Base-by-base conservation (phyloP, 495 filamentous ascomycete species). In the Aspergillus wentii region DNA sequence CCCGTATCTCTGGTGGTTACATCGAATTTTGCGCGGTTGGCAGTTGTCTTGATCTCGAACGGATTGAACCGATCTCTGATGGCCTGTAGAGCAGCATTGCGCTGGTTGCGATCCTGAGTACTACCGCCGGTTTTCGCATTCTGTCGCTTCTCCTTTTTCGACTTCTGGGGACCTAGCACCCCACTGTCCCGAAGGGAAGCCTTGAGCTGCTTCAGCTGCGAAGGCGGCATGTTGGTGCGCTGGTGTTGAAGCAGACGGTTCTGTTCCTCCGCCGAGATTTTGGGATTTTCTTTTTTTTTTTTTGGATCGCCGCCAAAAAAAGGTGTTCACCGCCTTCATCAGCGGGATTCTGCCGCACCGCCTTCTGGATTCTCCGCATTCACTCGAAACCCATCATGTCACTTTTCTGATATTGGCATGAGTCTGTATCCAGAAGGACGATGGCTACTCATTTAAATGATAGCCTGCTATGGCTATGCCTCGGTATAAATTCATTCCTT, bases 1-100 rank as follows among this genome's bases (percentile, higher is more conserved):
- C 57, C 68, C 19, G 57, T 61, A 46, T 71, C 66, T 5, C 75
- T 68, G 13, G 74, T 84, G 11, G 76, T 88, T 2, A 78, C 76
- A 26, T 88, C 80, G 47, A 91, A 90, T 52, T 95, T 95, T 47
- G 71, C 74, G 2, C 78, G 78, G 19, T 76, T 68, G 0, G 76
- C 64, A 17, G 79, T 74, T 8, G 75, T 74, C 61, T 92, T 88
- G 57, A 94, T 75, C 59, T 98, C 92, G 59, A 97, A 98, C 3
- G 92, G 92, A 62, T 96, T 97, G 78, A 96, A 96, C 47, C 87
- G 78, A 41, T 96, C 89, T 46, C 92, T 83, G 54, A 97, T 95
- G 33, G 75, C 75, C 51, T 85, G 75, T 35, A 98, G 69, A 10
- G 85, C 86, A 29, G 76, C 77, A 48, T 80, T 76, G 38, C 82